Base-by-base conservation (phyloP, 176 grass and related monocot genomes). In the Chrysopogon serrulatus region DNA sequence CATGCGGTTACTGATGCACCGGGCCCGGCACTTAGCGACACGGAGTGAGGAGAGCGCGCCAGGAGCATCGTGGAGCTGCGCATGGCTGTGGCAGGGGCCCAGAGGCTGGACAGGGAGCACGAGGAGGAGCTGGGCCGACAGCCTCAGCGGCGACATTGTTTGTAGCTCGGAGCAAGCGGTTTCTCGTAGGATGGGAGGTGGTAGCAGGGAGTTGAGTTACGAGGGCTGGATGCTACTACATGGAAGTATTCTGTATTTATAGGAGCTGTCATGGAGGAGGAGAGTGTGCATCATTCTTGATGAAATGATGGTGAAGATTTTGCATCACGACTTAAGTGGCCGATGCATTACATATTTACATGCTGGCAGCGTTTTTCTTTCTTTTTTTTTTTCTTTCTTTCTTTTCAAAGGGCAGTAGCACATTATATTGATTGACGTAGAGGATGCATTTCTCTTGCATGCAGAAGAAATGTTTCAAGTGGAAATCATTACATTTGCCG, bases 11-110 rank as follows among this genome's bases (percentile, higher is more conserved):
- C 5, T 6, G 76, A 77, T 3, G 69, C 53, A 1, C 39, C 77
- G 26, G 72, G n/a, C 0, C 34, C 79, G 33, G 68, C 32, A 0
- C 23, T 63, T 7, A 54, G 65, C 0, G 84, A 17, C 36, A 84
- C 35, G 8, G 88, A 67, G 42, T 41, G 87, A 5, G 95, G 86
- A 9, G 95, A 79, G 44, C 87, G 95, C 17, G 87, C 82, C 10
- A 97, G 82, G 34, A 62, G 83, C 28, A 97, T 66, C 8, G 86
- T 92, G 3, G 92, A 67, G 74, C 83, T 87, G 39, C 27, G 57
- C 63, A 90, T 64, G 21, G 87, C 73, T 17, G 54, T 37, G 16
- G 80, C 32, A 6, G 74, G 12, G 0, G 21, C 32, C 62, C 14
- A 75, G 18, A 40, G 74, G 73, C 12, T 62, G 37, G 51, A 43